Evolutionary conservation across 176 grass and related monocot species (phyloP).

Genomic region (Dendrocalamus sinicus): DNA sequence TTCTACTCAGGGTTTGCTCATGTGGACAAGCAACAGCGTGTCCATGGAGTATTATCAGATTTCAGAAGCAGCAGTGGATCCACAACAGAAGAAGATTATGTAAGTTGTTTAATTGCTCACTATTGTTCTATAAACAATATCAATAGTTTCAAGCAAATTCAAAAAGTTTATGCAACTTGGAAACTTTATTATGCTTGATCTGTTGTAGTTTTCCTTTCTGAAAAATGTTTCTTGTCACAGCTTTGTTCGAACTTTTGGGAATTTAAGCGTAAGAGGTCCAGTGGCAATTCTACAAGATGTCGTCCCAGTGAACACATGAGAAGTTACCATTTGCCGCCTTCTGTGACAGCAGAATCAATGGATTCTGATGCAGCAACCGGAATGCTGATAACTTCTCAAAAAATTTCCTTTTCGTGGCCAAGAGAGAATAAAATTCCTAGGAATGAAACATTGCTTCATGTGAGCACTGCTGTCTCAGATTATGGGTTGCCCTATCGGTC

Average conservation of each 20-base stretch:
- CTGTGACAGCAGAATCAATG: slow-evolving; percentile 5
- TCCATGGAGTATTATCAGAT: slow-evolving; percentile 31
- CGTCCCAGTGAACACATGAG: background rate
- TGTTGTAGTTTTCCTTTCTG: background rate
- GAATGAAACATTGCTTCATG: background rate
- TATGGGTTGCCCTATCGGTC: background rate
- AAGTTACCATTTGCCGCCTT: background rate
- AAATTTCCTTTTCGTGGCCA: background rate
- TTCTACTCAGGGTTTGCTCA: slow-evolving; percentile 44
- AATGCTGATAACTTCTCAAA: background rate
- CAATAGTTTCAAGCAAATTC: background rate
- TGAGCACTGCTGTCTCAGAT: background rate
- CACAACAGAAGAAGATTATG: slow-evolving; percentile 7
- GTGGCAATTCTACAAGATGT: background rate
- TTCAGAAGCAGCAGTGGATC: slow-evolving; percentile 16
- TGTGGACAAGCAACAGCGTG: slow-evolving; percentile 47
- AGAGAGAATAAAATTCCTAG: background rate
- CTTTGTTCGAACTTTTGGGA: background rate
- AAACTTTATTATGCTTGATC: background rate
- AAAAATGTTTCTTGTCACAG: background rate
- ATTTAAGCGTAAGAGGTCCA: slow-evolving; percentile 33
- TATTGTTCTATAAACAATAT: background rate
- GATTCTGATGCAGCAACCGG: background rate
- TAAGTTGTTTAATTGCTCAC: slow-evolving; percentile 29
- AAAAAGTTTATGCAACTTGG: background rate